These are phyloP conservation scores for Diaporthe ilicicola DNA, from an alignment of 2,329 filamentous ascomycete genomes.

Conservation along the genomic window DNA sequence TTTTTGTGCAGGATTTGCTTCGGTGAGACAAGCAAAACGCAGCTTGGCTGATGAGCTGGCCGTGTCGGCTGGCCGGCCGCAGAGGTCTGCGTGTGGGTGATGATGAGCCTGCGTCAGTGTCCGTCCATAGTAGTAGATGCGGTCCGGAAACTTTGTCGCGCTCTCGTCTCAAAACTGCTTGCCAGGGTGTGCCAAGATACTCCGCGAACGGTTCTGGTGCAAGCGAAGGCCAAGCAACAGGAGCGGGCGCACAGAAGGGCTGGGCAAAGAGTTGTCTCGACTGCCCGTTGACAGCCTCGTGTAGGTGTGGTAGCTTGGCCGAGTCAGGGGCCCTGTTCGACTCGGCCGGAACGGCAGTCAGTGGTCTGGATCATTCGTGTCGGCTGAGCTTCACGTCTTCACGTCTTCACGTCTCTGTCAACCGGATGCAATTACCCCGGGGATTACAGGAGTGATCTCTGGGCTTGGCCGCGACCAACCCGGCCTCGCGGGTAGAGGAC, in stretches of 20 bases:
- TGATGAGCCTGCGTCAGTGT: not conserved
- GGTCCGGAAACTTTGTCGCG: not conserved
- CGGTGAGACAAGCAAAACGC: not conserved
- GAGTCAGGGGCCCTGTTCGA: slow-evolving; percentile 5
- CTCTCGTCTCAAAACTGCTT: not conserved
- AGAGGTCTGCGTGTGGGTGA: not conserved
- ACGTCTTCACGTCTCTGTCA: not conserved
- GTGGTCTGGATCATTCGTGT: slow-evolving; percentile 3
- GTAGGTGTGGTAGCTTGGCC: not conserved
- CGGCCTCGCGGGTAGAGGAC: not conserved
- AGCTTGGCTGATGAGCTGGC: not conserved
- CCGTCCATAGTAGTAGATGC: not conserved
- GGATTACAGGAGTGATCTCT: slow-evolving; percentile 10
- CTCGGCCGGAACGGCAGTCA: not conserved
- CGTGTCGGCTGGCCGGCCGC: not conserved
- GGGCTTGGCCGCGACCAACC: slow-evolving; percentile 1
- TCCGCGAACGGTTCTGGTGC: not conserved
- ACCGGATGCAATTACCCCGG: not conserved
- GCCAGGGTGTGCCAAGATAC: not conserved
- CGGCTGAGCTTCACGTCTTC: too few species aligned
- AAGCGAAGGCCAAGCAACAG: not conserved
- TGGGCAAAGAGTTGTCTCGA: slow-evolving; percentile 18
- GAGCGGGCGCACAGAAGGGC: not conserved
- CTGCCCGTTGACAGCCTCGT: not conserved
- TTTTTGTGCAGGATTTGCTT: not conserved